Conservation (phyloP, 108 stramenopile species). For the Cylindrotheca closterium region DNA sequence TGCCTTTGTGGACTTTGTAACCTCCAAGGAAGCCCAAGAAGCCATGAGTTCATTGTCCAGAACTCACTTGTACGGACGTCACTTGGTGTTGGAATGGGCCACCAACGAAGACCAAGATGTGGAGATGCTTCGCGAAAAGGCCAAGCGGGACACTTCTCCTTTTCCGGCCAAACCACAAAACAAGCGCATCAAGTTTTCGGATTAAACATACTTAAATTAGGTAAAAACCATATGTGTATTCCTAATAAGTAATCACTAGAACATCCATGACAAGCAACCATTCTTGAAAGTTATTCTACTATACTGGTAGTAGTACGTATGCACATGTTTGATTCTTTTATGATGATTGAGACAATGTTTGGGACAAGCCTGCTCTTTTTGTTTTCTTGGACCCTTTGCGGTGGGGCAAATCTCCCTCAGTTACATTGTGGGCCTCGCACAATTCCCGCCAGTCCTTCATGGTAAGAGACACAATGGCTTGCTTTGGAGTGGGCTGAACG, state of each 20-base stretch:
- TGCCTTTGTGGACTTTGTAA: conserved; percentile 95
- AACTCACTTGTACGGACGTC: conserved; percentile 98
- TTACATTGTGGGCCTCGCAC: conserved; percentile 54
- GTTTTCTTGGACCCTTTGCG: conserved; percentile 26
- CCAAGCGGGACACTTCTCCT: conserved; percentile 58
- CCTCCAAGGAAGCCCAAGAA: conserved; percentile 88
- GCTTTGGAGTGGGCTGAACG: conserved; percentile 27
- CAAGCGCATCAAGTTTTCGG: conserved; percentile 41
- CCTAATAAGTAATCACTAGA: no score
- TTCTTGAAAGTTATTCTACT: no score
- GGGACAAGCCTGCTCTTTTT: no score
- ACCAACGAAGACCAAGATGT: conserved; percentile 64
- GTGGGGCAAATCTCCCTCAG: conserved; percentile 62
- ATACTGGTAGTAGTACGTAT: no score
- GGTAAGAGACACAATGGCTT: conserved; percentile 73
- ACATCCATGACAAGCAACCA: no score
- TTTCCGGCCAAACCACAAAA: conserved; percentile 24
- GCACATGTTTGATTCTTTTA: no score
- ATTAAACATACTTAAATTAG: no score
- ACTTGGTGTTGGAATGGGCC: conserved; percentile 97
- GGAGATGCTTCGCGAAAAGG: conserved; percentile 63
- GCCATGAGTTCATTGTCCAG: conserved; percentile 83
- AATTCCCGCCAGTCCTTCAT: conserved; percentile 79
- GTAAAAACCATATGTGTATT: no score
- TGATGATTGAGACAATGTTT: no score